Evolutionary conservation across 164 flowering plant genomes (phyloP).

Genomic region (Liriodendron chinense): DNA sequence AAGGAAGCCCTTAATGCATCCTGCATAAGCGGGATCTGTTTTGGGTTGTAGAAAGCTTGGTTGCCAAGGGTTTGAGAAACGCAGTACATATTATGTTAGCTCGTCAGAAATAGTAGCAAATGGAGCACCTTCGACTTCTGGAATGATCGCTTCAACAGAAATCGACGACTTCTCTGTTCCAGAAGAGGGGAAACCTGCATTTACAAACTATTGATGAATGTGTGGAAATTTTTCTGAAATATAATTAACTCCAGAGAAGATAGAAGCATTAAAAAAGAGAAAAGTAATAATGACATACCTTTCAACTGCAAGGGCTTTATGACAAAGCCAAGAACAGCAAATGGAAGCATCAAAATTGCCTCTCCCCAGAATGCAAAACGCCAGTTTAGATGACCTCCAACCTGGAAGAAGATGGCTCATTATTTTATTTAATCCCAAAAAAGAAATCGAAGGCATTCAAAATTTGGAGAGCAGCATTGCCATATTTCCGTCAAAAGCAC

Average conservation of each 20-base stretch:
- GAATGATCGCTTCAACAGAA: constrained; percentile 12
- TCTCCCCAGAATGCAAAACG: constrained; percentile 81
- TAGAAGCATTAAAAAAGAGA: neutral
- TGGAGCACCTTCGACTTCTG: constrained; percentile 39
- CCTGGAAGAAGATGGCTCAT: constrained; percentile 31
- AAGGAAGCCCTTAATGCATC: too few species aligned
- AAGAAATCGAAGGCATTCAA: constrained; percentile 2
- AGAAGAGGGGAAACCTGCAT: constrained; percentile 63
- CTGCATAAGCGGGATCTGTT: neutral
- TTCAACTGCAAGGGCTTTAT: constrained; percentile 87
- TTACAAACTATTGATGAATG: neutral
- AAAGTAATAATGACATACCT: constrained; percentile 40
- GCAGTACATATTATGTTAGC: neutral
- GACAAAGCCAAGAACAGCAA: constrained; percentile 80
- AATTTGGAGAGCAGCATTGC: neutral
- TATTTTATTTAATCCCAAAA: neutral
- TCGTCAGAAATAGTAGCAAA: neutral
- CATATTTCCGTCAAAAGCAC: neutral
- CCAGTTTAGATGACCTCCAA: constrained; percentile 66
- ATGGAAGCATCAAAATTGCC: constrained; percentile 87
- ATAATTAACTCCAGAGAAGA: neutral
- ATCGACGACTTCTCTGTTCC: constrained; percentile 34
- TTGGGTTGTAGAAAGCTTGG: neutral
- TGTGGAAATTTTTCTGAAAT: neutral
- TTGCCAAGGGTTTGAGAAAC: neutral